Evolutionary conservation across 2,329 filamentous ascomycete species (phyloP), one percentile per base, ranked within the genome.

Genomic region (Meredithiella fracta): DNA sequence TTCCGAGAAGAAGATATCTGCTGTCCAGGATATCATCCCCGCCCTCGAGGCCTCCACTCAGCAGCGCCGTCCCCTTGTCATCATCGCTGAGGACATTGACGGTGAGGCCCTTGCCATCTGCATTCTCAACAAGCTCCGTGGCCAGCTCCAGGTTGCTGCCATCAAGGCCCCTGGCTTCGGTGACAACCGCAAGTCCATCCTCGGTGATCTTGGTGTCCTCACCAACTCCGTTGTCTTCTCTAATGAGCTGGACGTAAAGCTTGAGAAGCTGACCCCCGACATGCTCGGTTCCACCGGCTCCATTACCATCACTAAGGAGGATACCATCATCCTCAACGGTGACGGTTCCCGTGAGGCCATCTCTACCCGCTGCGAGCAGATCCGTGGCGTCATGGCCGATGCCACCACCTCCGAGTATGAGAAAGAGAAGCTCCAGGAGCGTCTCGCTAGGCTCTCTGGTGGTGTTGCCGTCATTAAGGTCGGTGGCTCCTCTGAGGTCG

Each of bases 361-460:
- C 66, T 73, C 86, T 62, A 89, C 96, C 78, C 86, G 92, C 69
- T 97, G 92, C 74, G 92, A 98, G 76, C 92, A 98, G 78, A 98
- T 98, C 73, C 90, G 92, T 64, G 90, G 91, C 63, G 89, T 97
- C 72, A 95, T 96, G 77, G 79, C 77, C 60, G 92, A 98, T 75
- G 85, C 91, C 62, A 83, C 80, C 64, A 98, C 92, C 62, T 96
- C 90, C 51, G 92, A 98, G 68, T 98, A 98, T 75, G 92, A 98
- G 82, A 97, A 96, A 82, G 92, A 98, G 85, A 98, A 98, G 83
- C 87, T 98, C 62, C 92, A 97, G 77, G 92, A 98, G 79, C 92
- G 92, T 75, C 86, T 98, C 60, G 92, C 92, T 64, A 98, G 98
- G 83, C 86, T 98, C 63, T 97, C 92, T 63, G 92, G 92, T 62